Conservation (phyloP, 805 yeast genomes). For the Suhomyces sp. region DNA sequence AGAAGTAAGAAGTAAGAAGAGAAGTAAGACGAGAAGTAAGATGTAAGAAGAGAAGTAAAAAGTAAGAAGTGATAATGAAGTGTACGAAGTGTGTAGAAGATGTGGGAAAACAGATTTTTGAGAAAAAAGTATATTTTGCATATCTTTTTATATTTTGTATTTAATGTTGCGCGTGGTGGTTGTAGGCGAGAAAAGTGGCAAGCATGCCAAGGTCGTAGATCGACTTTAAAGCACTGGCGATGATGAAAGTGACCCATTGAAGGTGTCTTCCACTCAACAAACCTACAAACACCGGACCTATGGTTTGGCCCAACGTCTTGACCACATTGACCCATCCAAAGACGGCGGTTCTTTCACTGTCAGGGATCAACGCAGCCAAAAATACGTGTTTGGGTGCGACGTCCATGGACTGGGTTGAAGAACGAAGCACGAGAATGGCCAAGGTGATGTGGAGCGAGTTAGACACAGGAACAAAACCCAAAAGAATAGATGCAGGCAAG, state of each 20-base stretch:
- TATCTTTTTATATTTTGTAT: too few species aligned
- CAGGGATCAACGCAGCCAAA: slow-evolving; percentile 39
- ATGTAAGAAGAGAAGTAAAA: too few species aligned
- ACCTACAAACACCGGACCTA: slow-evolving; percentile 45
- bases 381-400: slow-evolving; percentile 48
- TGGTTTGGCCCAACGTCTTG: slow-evolving; percentile 38
- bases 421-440: slow-evolving; percentile 31
- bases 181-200: slow-evolving; percentile 23
- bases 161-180: slow-evolving; percentile 16
- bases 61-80: too few species aligned
- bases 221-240: slow-evolving; percentile 39
- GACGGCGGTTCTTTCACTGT: slow-evolving; percentile 41
- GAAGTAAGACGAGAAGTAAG: too few species aligned
- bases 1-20: too few species aligned
- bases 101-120: too few species aligned
- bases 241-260: slow-evolving; percentile 42
- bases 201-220: slow-evolving; percentile 41
- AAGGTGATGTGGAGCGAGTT: slow-evolving; percentile 27
- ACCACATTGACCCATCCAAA: slow-evolving; percentile 45
- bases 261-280: slow-evolving; percentile 29
- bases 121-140: too few species aligned
- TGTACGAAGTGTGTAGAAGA: too few species aligned
- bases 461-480: slow-evolving; percentile 40
- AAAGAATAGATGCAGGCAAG: slow-evolving; percentile 40
- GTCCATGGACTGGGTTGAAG: slow-evolving; percentile 46